Base-by-base conservation (phyloP, 176 grass and related monocot species). In the Carex pumila region DNA sequence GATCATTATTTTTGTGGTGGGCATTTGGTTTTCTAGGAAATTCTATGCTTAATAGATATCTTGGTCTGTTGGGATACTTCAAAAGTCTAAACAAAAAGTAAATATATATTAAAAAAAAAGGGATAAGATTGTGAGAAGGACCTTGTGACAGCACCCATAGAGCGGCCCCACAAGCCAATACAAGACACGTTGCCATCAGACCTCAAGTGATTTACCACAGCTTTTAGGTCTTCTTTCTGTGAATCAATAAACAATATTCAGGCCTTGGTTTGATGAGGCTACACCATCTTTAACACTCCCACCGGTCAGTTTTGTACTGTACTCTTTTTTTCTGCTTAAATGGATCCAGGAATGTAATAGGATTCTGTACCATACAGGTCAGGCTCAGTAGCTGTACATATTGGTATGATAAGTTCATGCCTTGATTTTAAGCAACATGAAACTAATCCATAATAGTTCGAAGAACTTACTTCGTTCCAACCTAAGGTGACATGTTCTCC, bases 91-190 rank as follows among this genome's bases (percentile, higher is more conserved):
- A 29, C 43, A 31, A 77, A 77, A 74, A 30, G 52, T 55, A 78
- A 50, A 50, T 12, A 50, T 2, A 50, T 12, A 50, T 2, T 32
- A 57, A 69, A 19, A 79, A 62, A 84, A n/a, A 84, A 49, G 11
- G 14, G 53, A 14, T 15, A 70, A 84, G 32, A 39, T 18, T 17
- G 68, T 15, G 31, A 34, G 88, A 62, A 53, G 72, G 61, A 99
- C 96, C 93, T 93, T 84, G 96, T 95, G 55, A 99, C 91, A 50
- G 96, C 96, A 83, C 96, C 96, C 96, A 99, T 99, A 89, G 96
- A 99, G 47, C 96, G 96, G n/a, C 96, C 96, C 96, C 96, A 99
- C 85, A 99, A 79, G 58, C 87, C 96, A 89, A 99, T 99, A 77
- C 90, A 93, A 85, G 96, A 99, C 80, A 93, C 71, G 21, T 90